Base-by-base conservation (phyloP, 495 filamentous ascomycete species). In the Daldinia childiae region DNA sequence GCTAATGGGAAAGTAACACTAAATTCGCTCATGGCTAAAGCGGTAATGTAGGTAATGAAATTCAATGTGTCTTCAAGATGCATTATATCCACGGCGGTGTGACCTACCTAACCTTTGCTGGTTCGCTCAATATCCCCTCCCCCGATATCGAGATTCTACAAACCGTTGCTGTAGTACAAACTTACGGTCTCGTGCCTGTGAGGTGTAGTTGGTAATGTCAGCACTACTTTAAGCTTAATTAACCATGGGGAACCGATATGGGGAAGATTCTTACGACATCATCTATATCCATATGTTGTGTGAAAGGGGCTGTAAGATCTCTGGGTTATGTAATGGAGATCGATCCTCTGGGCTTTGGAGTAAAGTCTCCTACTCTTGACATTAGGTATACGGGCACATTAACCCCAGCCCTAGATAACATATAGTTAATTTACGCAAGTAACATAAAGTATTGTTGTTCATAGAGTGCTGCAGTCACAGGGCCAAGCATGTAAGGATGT, bases 171-270 rank as follows among this genome's bases (percentile, higher is more conserved):
- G 11, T 36, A 14, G 12, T 24, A 39, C 32, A 34, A 58, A 21
- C 55, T 58, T 21, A 24, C 32, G 17, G 11, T 14, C 17, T 24
- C 9, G 6, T 24, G 34, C 2, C 9, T 36, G 30, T 57, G 29
- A 17, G 19, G n/a, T 36, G n/a, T 6, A 9, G 32, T 58, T 14
- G 8, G 55, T 11, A 26, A 15, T 12, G 19, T 58, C 55, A 58
- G 34, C 32, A 6, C 30, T 58, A 58, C 32, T 58, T 58, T 58
- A 58, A 58, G 55, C 55, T 58, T 58, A 58, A 27, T 39, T 39
- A 6, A 39, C 11, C 3, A 30, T 17, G 50, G 26, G 7, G 26
- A 54, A 7, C 1, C 1, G 6, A 54, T 54, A 30, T 54, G 27
- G 43, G 19, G 43, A 48, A 24, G 19, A 48, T 48, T 48, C 43